Evolutionary conservation across 208 protist species (phyloP).

Genomic region (Herpetomonas muscarum): DNA sequence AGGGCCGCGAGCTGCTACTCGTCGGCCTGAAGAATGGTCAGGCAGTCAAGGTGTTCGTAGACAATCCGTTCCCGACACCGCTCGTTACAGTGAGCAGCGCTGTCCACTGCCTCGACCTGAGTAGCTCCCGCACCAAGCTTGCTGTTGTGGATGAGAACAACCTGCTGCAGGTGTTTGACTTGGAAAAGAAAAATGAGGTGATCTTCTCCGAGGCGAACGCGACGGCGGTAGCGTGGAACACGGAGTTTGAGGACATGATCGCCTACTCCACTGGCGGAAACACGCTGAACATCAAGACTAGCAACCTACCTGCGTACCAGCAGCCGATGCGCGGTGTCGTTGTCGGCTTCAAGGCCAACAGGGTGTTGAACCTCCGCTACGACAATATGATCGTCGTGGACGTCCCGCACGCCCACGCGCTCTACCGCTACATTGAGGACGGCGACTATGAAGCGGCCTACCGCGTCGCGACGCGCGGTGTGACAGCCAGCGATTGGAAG

Average conservation of each 20-base stretch:
- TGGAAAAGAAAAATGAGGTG: conserved; percentile 81
- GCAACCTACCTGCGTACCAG: conserved; percentile 87
- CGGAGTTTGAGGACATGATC: conserved; percentile 94
- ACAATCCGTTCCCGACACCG: conserved; percentile 95
- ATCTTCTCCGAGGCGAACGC: conserved; percentile 89
- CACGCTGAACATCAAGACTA: conserved; percentile 92
- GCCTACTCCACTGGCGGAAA: conserved; percentile 86
- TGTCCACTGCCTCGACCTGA: conserved; percentile 91
- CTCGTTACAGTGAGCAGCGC: conserved; percentile 79
- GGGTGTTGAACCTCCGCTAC: conserved; percentile 91
- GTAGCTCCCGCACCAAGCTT: conserved; percentile 78
- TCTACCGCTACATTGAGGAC: conserved; percentile 91
- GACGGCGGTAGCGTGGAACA: conserved; percentile 93
- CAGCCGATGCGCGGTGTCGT: conserved; percentile 93
- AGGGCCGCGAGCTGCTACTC: conserved; percentile 88
- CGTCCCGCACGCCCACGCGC: conserved; percentile 89
- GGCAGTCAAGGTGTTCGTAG: conserved; percentile 93
- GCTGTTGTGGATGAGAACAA: conserved; percentile 92
- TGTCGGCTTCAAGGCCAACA: conserved; percentile 94
- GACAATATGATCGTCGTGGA: conserved; percentile 88
- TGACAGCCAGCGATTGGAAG: conserved; percentile 93
- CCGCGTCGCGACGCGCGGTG: conserved; percentile 91
- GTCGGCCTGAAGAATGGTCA: conserved; percentile 91
- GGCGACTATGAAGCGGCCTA: conserved; percentile 90
- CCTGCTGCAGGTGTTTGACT: conserved; percentile 84